Evolutionary conservation across 805 yeast genomes (phyloP).

Genomic region (Suhomyces canberraensis): DNA sequence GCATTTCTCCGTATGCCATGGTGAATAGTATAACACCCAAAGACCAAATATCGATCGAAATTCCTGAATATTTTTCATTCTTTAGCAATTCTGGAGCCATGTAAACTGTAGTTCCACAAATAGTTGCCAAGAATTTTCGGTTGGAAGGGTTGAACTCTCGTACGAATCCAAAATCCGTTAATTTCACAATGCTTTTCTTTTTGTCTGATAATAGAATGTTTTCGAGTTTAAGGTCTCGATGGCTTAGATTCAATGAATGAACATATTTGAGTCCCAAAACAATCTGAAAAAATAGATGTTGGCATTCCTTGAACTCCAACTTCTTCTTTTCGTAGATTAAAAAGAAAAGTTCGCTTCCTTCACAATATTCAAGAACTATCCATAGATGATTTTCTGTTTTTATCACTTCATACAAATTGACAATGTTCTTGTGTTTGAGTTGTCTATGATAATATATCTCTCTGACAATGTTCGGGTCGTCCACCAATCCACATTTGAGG

Average conservation of each 20-base stretch:
- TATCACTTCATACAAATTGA: constrained; percentile 80
- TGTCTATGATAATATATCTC: constrained; percentile 88
- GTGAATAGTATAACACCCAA: constrained; percentile 87
- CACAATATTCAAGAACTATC: constrained; percentile 88
- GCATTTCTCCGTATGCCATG: constrained; percentile 80
- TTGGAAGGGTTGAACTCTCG: constrained; percentile 55
- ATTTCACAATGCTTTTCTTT: constrained; percentile 57
- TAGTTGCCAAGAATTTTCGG: constrained; percentile 63
- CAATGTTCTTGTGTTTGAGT: constrained; percentile 78
- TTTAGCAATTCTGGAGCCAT: constrained; percentile 93
- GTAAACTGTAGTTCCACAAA: constrained; percentile 92
- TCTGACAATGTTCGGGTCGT: constrained; percentile 82
- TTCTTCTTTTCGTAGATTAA: constrained; percentile 53
- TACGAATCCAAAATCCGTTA: constrained; percentile 93
- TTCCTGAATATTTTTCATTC: constrained; percentile 71
- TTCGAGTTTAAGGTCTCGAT: constrained; percentile 81
- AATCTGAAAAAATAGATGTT: constrained; percentile 59
- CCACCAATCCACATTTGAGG: constrained; percentile 71
- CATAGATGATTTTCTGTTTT: constrained; percentile 77
- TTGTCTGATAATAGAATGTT: constrained; percentile 60
- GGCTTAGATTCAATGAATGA: constrained; percentile 75
- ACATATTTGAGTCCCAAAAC: constrained; percentile 67
- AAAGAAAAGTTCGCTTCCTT: constrained; percentile 73
- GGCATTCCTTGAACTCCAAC: constrained; percentile 49
- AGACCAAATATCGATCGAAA: constrained; percentile 86